Evolutionary conservation across 2,329 filamentous ascomycete genomes (phyloP).

Genomic region (Shiraia sp.): DNA sequence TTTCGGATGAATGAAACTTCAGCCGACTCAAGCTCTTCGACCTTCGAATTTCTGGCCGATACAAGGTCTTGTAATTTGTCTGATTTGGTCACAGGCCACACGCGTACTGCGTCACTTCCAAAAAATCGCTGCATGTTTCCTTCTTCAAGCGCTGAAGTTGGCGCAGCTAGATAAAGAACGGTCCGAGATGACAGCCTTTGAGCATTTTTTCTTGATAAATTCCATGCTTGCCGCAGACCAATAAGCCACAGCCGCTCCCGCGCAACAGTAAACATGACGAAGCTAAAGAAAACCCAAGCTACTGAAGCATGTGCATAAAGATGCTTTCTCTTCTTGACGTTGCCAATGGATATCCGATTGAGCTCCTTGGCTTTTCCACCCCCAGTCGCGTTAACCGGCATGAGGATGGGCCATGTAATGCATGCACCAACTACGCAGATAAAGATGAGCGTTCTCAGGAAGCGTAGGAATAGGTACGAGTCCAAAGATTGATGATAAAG

Average conservation of each 20-base stretch:
- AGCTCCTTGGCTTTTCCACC: constrained; percentile 67
- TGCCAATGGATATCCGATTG: constrained; percentile 77
- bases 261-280: constrained; percentile 85
- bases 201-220: constrained; percentile 81
- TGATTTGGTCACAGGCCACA: constrained; percentile 83
- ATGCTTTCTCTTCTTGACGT: constrained; percentile 67
- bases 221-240: constrained; percentile 89
- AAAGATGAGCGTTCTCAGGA: constrained; percentile 75
- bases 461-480: constrained; percentile 87
- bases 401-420: constrained; percentile 86
- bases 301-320: constrained; percentile 79
- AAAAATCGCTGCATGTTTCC: constrained; percentile 79
- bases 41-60: constrained; percentile 76
- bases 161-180: constrained; percentile 86
- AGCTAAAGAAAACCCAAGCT: constrained; percentile 80
- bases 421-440: constrained; percentile 82
- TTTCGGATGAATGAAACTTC: constrained; percentile 83
- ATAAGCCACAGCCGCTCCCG: constrained; percentile 90
- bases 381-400: constrained; percentile 87
- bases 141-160: constrained; percentile 75
- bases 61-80: constrained; percentile 80
- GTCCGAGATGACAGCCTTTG: constrained; percentile 87
- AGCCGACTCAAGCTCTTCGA: constrained; percentile 80
- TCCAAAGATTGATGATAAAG: constrained; percentile 92
- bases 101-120: constrained; percentile 74